These are phyloP conservation scores for Clarireedia monteithiana DNA, from an alignment of 2,329 filamentous ascomycete genomes.

Conservation along the genomic window DNA sequence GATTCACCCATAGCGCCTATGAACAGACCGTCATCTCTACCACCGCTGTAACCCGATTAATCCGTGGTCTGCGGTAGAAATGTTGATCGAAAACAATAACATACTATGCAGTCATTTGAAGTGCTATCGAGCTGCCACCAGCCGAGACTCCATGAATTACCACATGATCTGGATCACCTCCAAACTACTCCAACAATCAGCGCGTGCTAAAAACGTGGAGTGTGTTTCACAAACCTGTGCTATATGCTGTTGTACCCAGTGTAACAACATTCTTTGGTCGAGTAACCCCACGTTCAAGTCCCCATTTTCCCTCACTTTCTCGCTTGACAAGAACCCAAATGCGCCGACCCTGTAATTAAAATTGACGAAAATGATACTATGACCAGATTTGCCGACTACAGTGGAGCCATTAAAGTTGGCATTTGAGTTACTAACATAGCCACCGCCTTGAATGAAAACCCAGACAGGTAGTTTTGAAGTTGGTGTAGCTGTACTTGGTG, in stretches of 20 bases:
- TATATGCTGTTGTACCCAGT: slow-evolving; percentile 57
- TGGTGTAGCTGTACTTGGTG: slow-evolving; percentile 33
- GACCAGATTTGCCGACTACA: slow-evolving; percentile 37
- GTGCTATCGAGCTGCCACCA: slow-evolving; percentile 38
- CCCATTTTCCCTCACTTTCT: slow-evolving; percentile 45
- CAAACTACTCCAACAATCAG: slow-evolving; percentile 27
- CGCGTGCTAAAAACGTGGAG: not conserved
- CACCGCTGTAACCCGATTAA: slow-evolving; percentile 14
- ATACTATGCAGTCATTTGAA: slow-evolving; percentile 29
- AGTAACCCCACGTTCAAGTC: slow-evolving; percentile 55
- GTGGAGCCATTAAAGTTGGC: slow-evolving; percentile 43
- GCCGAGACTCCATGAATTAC: slow-evolving; percentile 41
- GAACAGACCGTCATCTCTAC: slow-evolving; percentile 22
- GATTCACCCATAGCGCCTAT: slow-evolving; percentile 29
- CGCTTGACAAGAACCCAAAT: slow-evolving; percentile 54
- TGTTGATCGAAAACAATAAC: not conserved
- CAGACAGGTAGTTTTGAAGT: slow-evolving; percentile 43
- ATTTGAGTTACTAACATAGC: slow-evolving; percentile 41
- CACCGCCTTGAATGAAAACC: slow-evolving; percentile 44
- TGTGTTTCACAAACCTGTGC: slow-evolving; percentile 30
- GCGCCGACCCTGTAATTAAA: slow-evolving; percentile 58
- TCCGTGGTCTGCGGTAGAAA: not conserved
- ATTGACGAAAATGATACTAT: slow-evolving; percentile 47
- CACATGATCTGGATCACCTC: slow-evolving; percentile 38
- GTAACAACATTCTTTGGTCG: slow-evolving; percentile 52